Conservation (phyloP, 2,329 filamentous ascomycete species). For the Colletotrichum sp. region DNA sequence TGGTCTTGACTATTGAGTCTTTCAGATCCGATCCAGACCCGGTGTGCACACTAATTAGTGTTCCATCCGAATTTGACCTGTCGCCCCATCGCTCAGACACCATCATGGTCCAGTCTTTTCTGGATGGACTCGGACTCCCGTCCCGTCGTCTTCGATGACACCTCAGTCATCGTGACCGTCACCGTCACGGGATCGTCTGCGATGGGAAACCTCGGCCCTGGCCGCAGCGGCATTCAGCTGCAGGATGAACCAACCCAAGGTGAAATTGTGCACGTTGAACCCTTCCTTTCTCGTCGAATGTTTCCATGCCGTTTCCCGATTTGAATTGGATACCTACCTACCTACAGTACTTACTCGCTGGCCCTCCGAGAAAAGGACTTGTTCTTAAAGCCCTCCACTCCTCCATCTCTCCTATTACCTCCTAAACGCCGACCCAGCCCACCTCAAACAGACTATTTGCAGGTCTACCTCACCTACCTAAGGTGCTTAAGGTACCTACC, state of each 20-base stretch:
- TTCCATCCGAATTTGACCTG: conserved; percentile 7
- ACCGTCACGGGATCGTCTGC: not conserved
- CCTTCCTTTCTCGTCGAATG: not conserved
- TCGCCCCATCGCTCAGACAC: not conserved
- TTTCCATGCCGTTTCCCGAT: not conserved
- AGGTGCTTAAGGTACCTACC: too few species aligned
- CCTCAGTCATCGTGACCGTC: not conserved
- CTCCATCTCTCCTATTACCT: not conserved
- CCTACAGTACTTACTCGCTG: not conserved
- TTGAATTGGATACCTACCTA: not conserved
- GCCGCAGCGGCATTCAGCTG: not conserved
- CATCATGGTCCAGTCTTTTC: not conserved
- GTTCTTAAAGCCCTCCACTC: not conserved
- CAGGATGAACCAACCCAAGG: not conserved
- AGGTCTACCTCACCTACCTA: not conserved
- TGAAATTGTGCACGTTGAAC: not conserved
- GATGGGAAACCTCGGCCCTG: not conserved
- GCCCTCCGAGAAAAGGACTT: not conserved
- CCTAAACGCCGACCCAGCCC: not conserved
- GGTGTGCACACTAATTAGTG: not conserved
- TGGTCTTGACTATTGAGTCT: not conserved
- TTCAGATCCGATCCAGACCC: not conserved
- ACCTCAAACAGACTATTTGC: not conserved
- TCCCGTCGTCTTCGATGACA: not conserved
- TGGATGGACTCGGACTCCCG: not conserved